phyloP scores from a whole-genome alignment of 2,329 filamentous ascomycete genomes.

The Triangularia verruculosa region DNA sequence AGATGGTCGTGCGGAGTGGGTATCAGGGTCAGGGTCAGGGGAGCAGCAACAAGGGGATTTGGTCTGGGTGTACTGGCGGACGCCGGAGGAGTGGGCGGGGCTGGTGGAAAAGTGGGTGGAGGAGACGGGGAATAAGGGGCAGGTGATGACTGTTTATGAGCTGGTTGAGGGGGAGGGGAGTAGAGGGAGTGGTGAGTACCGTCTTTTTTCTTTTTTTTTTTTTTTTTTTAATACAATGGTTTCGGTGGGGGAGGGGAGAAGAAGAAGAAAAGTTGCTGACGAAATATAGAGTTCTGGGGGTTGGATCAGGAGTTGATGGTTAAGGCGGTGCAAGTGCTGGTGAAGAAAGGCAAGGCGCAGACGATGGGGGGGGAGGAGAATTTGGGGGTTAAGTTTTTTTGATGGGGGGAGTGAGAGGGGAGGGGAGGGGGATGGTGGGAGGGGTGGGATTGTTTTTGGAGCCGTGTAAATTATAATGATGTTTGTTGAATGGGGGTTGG shows the following conservation, averaged over 20 bases:
- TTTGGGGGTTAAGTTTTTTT: conserved; percentile 96
- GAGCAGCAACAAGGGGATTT: conserved; percentile 50
- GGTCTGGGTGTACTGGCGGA: conserved; percentile 80
- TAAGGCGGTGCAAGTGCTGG: conserved; percentile 74
- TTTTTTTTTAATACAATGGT: too few relatives aligned
- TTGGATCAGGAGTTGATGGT: conserved; percentile 80
- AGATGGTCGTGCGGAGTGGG: conserved; percentile 62
- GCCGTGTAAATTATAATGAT: not conserved
- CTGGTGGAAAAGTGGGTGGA: conserved; percentile 79
- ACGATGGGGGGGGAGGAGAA: conserved; percentile 88
- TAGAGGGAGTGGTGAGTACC: conserved; percentile 59
- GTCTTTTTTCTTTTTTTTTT: too few relatives aligned
- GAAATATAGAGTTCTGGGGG: conserved; percentile 71
- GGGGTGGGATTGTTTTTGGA: not conserved
- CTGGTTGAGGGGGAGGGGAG: conserved; percentile 83
- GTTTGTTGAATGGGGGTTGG: not conserved
- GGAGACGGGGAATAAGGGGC: conserved; percentile 81
- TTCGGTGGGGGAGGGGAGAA: conserved; percentile 15
- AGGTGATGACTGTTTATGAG: conserved; percentile 90
- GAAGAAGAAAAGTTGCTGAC: conserved; percentile 6
- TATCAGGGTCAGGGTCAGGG: conserved; percentile 28
- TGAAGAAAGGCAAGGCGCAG: conserved; percentile 88
- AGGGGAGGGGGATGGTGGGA: not conserved
- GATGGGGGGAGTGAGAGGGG: conserved; percentile 34
- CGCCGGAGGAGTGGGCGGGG: conserved; percentile 85